Percentiles rank a stretch among this genome's conserved stretches.
phyloP scores from a whole-genome alignment of 495 filamentous ascomycete species.

The Penicillium mononematosum region DNA sequence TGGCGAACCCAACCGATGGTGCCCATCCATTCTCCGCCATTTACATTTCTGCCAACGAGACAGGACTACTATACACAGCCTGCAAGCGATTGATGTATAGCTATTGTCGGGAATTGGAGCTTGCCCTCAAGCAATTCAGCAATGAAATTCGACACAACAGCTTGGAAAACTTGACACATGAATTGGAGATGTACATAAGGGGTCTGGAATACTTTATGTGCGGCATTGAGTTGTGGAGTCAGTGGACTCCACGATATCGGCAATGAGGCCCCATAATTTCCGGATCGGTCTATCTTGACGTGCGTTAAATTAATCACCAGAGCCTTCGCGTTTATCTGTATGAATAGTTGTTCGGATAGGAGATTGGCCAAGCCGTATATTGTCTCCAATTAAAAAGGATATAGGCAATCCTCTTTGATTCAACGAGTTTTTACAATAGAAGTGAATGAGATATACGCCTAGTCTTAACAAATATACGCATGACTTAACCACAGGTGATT shows the following conservation, averaged over 20 bases:
- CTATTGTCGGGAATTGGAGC: conserved; percentile 25
- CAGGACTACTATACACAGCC: conserved; percentile 16
- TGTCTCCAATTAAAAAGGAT: background rate
- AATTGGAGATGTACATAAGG: conserved; percentile 21
- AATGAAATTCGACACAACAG: conserved; percentile 4
- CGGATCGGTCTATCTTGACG: background rate
- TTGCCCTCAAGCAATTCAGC: conserved; percentile 9
- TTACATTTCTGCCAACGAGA: conserved; percentile 24
- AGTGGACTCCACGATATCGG: conserved; percentile 26
- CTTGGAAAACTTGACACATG: conserved; percentile 4
- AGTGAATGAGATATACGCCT: too few relatives aligned
- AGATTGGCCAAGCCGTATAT: background rate
- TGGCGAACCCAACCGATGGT: conserved; percentile 19
- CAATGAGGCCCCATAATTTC: conserved; percentile 9
- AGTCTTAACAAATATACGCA: too few relatives aligned
- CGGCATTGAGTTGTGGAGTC: conserved; percentile 24
- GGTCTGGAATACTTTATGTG: conserved; percentile 25
- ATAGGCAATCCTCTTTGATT: too few relatives aligned
- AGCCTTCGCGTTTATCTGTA: background rate
- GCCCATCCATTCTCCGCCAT: conserved; percentile 24
- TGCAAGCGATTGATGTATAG: conserved; percentile 23
- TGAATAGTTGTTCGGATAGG: background rate
- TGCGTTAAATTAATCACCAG: background rate
- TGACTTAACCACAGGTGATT: too few relatives aligned
- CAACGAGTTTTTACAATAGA: too few relatives aligned